Evolutionary conservation across 2,329 filamentous ascomycete species (phyloP).

Genomic region (Rhytidhysteron rufulum): DNA sequence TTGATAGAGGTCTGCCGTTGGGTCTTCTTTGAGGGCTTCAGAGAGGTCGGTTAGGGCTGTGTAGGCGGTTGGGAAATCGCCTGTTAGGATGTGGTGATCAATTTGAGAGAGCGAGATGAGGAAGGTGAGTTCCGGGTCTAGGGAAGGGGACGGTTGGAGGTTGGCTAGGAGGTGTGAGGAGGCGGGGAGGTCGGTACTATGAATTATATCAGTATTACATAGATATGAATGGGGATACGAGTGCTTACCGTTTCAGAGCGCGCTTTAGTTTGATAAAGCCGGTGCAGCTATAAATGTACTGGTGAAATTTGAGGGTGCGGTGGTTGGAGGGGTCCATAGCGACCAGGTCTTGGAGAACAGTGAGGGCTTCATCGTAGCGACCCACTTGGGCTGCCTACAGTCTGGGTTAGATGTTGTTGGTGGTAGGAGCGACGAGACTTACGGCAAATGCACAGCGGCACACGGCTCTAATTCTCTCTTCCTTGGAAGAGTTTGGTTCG

Average conservation of each 20-base stretch:
- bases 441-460: constrained; percentile 66
- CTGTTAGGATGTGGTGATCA: constrained; percentile 54
- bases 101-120: constrained; percentile 58
- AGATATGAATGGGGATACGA: constrained; percentile 11
- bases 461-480: constrained; percentile 73
- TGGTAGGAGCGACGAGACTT: constrained; percentile 7
- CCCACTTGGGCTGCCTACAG: constrained; percentile 59
- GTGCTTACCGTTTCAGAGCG: constrained; percentile 52
- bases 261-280: constrained; percentile 63
- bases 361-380: constrained; percentile 65
- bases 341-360: constrained; percentile 46
- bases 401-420: neutral
- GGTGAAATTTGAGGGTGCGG: constrained; percentile 72
- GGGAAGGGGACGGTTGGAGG: constrained; percentile 49
- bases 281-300: constrained; percentile 66
- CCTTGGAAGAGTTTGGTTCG: constrained; percentile 58
- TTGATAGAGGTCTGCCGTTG: constrained; percentile 62
- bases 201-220: constrained; percentile 2
- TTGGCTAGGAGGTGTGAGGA: constrained; percentile 56
- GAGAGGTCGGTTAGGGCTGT: constrained; percentile 51
- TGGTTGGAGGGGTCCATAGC: constrained; percentile 58
- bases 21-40: constrained; percentile 48
- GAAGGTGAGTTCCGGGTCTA: constrained; percentile 58
- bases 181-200: constrained; percentile 53
- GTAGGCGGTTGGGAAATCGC: constrained; percentile 52